A percentile compares a stretch with the other conserved stretches of the same genome.
phyloP scores from a whole-genome alignment of 2,329 filamentous ascomycete genomes.

The Trichoderma sp. region DNA sequence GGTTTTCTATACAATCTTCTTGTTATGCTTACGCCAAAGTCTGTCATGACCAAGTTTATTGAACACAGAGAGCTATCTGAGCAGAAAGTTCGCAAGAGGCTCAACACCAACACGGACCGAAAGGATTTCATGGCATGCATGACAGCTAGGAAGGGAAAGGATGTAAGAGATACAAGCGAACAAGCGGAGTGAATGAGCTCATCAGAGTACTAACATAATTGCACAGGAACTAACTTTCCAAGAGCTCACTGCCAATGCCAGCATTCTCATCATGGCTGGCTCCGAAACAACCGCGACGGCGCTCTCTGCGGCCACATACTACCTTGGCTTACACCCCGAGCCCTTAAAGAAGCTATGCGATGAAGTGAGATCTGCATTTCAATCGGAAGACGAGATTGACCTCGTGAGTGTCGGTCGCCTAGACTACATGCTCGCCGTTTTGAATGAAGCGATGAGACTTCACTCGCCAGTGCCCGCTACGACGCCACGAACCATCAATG shows the following conservation, averaged over 20 bases:
- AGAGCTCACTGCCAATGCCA: conserved; percentile 20
- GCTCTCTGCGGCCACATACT: conserved; percentile 28
- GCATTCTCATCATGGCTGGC: conserved; percentile 28
- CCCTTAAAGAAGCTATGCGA: conserved; percentile 32
- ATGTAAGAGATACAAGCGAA: neutral
- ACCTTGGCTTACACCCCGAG: conserved; percentile 31
- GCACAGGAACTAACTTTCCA: conserved; percentile 15
- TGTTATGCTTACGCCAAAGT: neutral
- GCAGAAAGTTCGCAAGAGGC: neutral
- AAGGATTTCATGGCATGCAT: conserved; percentile 14
- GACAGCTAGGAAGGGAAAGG: neutral
- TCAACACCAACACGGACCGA: neutral
- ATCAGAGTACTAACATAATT: neutral
- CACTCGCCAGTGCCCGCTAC: conserved; percentile 42
- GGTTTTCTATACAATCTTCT: neutral
- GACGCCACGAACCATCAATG: conserved; percentile 33
- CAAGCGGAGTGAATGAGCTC: too few relatives aligned
- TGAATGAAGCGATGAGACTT: conserved; percentile 49
- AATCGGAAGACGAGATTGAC: conserved; percentile 21
- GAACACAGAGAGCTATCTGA: neutral
- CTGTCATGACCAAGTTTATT: neutral
- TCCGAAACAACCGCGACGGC: conserved; percentile 35
- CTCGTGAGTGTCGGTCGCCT: conserved; percentile 17
- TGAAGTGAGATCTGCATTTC: conserved; percentile 30
- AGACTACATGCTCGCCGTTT: conserved; percentile 48